Conservation (phyloP, 2,329 filamentous ascomycete species). For the Fusarium brevicatenulatum region DNA sequence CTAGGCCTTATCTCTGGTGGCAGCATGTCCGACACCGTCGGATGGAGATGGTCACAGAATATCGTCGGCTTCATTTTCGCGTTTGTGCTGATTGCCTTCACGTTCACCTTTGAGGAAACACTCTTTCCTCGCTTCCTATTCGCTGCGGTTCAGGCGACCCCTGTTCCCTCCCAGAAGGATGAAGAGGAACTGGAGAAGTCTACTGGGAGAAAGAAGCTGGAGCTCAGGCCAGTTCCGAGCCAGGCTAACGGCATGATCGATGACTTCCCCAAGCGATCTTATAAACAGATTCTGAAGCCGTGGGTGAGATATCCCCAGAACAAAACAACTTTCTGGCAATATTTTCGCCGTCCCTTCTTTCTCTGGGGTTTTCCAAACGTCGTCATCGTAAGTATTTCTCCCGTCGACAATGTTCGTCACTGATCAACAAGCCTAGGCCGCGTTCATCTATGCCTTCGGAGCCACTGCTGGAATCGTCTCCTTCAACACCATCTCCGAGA, state of each 20-base stretch:
- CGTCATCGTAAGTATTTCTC: not conserved
- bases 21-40: not conserved
- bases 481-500: not conserved
- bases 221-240: not conserved
- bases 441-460: not conserved
- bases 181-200: not conserved
- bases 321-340: not conserved
- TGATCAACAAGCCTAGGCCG: not conserved
- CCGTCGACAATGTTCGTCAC: no score
- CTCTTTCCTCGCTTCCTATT: not conserved
- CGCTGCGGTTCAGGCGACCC: fast-evolving
- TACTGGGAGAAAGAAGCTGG: fast-evolving
- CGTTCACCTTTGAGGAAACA: not conserved
- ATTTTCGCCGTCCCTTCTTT: not conserved
- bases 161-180: fast-evolving
- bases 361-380: not conserved
- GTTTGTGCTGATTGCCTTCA: not conserved
- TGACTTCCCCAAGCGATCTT: not conserved
- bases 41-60: not conserved
- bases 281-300: not conserved
- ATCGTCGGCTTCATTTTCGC: not conserved
- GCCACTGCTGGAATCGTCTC: not conserved
- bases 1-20: not conserved
- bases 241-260: fast-evolving
- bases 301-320: not conserved